Evolutionary conservation across 176 grass and related monocot species (phyloP), one percentile per base, ranked within the genome.

Genomic region (Lolium rigidum): DNA sequence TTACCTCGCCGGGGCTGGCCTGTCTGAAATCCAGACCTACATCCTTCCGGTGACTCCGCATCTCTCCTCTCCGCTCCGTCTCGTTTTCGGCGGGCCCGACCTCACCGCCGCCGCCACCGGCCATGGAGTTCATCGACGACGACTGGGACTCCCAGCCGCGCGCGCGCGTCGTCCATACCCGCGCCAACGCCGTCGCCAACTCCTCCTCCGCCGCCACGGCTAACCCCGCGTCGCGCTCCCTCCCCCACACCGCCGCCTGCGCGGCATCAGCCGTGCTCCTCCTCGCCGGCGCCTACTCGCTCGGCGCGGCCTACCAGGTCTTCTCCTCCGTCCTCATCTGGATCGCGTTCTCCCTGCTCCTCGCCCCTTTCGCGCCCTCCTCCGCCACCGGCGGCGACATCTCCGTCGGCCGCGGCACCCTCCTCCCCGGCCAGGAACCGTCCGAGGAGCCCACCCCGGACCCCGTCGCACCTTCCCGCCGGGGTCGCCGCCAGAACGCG

Each of bases 81-180:
- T 54, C 72, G 56, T 17, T 75, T 79, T 76, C 67, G 84, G 51
- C 57, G 65, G 56, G 7, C 24, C 16, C 26, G 57, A 21, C 10
- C 65, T 55, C 67, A 24, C 25, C 68, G 59, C 67, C 14, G 73
- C 22, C 65, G 66, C 65, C 46, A 28, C 50, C 58, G 41, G 22
- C 48, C 56, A 98, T 98, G 96, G 96, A 98, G 79, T 98, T 88
- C 91, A 18, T 98, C 69, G 88, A 93, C 63, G 93, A 94, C 28
- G 90, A 94, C 47, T 92, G 91, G 50, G 91, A 95, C 47, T 46
- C 76, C 55, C 93, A 92, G 80, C 88, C 93, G 16, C 91, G 93
- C 41, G 89, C 89, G 11, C 87, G 89, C 56, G 73, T 88, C 51
- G 76, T 98, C 86, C 89, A 85, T 26, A 83, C 89, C 72, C 79